Percentiles rank a stretch among this genome's conserved stretches.
Evolutionary conservation across 139 green algal species (phyloP).

Genomic region (Marvania coccoides): DNA sequence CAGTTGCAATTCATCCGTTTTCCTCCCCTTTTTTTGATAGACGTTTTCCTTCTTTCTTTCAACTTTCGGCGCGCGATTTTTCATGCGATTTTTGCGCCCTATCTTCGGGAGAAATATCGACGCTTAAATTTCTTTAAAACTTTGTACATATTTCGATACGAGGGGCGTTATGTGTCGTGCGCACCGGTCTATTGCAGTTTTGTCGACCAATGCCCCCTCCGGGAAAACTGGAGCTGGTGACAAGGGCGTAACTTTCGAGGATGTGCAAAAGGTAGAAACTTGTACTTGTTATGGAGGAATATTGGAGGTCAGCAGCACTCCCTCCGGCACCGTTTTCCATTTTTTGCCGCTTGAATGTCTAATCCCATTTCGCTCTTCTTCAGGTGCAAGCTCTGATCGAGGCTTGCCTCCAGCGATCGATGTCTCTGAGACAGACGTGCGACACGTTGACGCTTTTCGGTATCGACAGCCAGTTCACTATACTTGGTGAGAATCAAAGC

Average conservation of each 20-base stretch:
- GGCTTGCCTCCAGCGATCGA: constrained; percentile 6
- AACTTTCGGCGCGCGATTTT: too few species aligned
- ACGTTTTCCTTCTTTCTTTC: too few species aligned
- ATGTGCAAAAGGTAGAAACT: too few species aligned
- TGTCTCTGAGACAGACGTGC: constrained; percentile 3
- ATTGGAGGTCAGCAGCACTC: neutral
- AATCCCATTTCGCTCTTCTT: neutral
- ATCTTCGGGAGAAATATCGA: too few species aligned
- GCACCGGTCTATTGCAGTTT: neutral
- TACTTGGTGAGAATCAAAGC: neutral
- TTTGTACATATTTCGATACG: too few species aligned
- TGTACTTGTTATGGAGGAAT: too few species aligned
- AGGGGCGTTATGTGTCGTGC: too few species aligned
- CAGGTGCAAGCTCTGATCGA: constrained; percentile 22
- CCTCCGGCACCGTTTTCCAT: neutral
- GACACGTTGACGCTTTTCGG: neutral
- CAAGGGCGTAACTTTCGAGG: neutral
- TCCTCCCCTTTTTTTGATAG: too few species aligned
- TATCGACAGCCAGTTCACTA: constrained; percentile 5
- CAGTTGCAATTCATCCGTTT: too few species aligned
- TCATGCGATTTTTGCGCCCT: too few species aligned
- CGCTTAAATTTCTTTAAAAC: too few species aligned
- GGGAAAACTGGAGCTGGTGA: neutral
- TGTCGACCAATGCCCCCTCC: neutral
- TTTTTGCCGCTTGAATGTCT: neutral